Base-by-base conservation (phyloP, 1,284 basidiomycete species). In the Ganoderma leucocontextum region DNA sequence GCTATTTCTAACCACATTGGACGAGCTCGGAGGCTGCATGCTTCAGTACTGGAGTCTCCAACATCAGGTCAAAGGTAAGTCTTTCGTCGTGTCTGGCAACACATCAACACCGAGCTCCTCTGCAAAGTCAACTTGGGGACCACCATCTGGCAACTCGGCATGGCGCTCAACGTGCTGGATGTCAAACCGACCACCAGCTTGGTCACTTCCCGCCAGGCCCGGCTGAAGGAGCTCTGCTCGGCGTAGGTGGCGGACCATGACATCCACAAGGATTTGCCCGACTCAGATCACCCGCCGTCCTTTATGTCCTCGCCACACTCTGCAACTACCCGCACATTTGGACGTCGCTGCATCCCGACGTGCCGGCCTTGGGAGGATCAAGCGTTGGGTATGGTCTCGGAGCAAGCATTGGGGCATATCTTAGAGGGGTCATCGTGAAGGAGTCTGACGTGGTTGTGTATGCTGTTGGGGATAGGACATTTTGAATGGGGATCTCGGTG, bases 391-490 rank as follows among this genome's bases (percentile, higher is more conserved):
- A 90, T 87, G 85, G 85, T 2, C 78, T 92, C 7, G 90, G 87
- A 49, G 91, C 88, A 1, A 86, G 87, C 4, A 80, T 92, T 9
- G 91, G 91, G 4, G 85, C 86, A 2, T 75, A 81, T 57, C 74
- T 91, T 5, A 88, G 85, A 2, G 82, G 81, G 6, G 69, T 75
- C n/a, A 78, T 74, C 5, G 72, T 72, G 58, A 79, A 75, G 52
- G 75, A 68, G 38, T 81, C 85, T 65, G 88, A 92, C 29, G 75
- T 92, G 47, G 81, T 89, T 13, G 82, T 86, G 0, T 81, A 82
- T 0, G 80, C 93, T 22, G 87, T 92, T 4, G 91, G 91, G 1
- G 91, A 93, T 73, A 91, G 91, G 0, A 86, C 85, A 2, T 93
- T 84, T 75, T 74, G 92, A 74, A 93, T 92, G 75, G 83, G 88